A percentile compares a stretch with the other conserved stretches of the same genome.
Conservation (phyloP, 2,329 filamentous ascomycete species). For the Cercospora sesami region DNA sequence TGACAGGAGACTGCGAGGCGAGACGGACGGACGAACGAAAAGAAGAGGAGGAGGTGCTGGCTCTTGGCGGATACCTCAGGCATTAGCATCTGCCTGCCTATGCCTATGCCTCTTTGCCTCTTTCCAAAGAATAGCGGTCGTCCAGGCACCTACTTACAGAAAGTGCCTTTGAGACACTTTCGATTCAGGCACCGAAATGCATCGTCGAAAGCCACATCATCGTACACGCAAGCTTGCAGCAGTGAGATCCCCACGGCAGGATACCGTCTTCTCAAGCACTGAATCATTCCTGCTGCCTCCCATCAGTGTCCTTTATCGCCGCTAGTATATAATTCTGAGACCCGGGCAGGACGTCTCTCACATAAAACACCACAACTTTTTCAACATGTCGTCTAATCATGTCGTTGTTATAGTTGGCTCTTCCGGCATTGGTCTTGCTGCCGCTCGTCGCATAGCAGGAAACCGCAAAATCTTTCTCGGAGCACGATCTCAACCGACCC, state of each 20-base stretch:
- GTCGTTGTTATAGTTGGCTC: constrained; percentile 12
- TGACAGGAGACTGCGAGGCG: not conserved
- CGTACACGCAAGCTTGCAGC: not conserved
- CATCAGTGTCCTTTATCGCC: not conserved
- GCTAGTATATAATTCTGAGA: not conserved
- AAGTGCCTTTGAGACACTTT: not conserved
- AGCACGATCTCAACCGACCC: not conserved
- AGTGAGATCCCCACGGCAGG: not conserved
- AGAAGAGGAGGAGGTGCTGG: not conserved
- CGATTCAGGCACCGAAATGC: not conserved
- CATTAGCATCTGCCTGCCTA: not conserved
- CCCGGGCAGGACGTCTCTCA: too few relatives aligned
- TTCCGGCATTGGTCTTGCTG: constrained; percentile 9
- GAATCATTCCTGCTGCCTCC: not conserved
- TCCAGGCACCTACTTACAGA: not conserved
- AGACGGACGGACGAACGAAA: not conserved
- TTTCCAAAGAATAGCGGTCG: not conserved
- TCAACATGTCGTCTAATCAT: not conserved
- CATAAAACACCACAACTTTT: not conserved
- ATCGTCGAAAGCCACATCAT: not conserved
- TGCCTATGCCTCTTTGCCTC: not conserved
- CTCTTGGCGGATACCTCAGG: not conserved
- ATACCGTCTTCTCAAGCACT: not conserved
- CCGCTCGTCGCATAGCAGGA: constrained; percentile 9
- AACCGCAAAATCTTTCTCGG: constrained; percentile 12